Evolutionary conservation across 1,284 basidiomycete species (phyloP), one percentile per base, ranked within the genome.

Genomic region (Athelia psychrophila): DNA sequence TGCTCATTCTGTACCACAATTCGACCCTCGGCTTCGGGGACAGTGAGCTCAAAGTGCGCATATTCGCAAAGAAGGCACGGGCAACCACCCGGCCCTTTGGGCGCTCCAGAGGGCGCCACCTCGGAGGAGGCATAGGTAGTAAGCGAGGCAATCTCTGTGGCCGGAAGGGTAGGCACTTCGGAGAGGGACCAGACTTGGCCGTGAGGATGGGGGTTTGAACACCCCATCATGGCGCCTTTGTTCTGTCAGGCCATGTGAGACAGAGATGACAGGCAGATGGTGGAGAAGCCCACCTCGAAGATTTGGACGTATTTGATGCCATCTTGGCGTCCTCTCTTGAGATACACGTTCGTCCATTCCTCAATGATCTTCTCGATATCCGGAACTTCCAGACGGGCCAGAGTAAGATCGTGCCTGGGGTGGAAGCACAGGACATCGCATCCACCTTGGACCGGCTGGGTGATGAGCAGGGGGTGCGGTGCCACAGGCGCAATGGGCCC

Each of bases 201-300:
- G 66, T 98, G 95, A 0, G 95, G 94, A 64, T 98, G 95, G 19
- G 95, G 93, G 63, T 97, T 98, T 10, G 91, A 94, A 64, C 93
- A 96, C 8, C 95, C 95, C 95, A 98, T 97, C 73, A 95, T 94
- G 2, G 86, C 73, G 5, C 95, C 95, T 69, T 96, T 96, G 72
- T 97, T 98, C 88, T 97, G 50, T 52, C 20, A 20, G 15, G 18
- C 25, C n/a, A 13, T 8, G 16, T 13, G 16, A 19, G 20, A 19
- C 32, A 47, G 38, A 16, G 40, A 52, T 18, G 53, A 48, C 15
- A 27, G n/a, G 44, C 42, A n/a, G 35, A 24, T 6, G 23, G 46
- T 22, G 25, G 24, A 13, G 25, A 46, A 47, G 56, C 71, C 54
- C 58, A 87, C 91, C 84, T 94, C 91, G 62, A 92, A 95, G 40